These are phyloP conservation scores for Penicillium occitanis DNA, from an alignment of 2,329 filamentous ascomycete species.

Conservation along the genomic window DNA sequence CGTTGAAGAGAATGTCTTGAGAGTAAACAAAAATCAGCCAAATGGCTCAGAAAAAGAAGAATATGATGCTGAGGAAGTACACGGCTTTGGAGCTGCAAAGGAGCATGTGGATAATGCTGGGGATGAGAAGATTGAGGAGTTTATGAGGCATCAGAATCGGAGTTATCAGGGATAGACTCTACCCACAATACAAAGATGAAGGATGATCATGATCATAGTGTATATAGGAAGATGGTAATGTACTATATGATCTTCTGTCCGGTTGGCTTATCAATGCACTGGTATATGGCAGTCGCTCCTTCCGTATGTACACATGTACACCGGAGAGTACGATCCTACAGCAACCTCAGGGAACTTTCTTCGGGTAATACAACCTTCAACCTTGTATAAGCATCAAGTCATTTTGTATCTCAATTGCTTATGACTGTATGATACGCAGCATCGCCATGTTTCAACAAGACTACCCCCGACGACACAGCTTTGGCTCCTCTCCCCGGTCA, in stretches of 20 bases:
- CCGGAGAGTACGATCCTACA: neutral
- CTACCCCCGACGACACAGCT: constrained; percentile 9
- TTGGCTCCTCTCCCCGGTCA: constrained; percentile 14
- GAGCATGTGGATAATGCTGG: constrained; percentile 1
- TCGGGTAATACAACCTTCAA: neutral
- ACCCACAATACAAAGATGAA: neutral
- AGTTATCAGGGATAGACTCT: constrained; percentile 8
- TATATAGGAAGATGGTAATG: neutral
- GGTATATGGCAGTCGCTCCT: constrained; percentile 8
- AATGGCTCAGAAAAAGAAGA: neutral
- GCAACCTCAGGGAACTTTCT: neutral
- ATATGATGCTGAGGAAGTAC: neutral
- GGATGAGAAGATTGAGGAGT: constrained; percentile 19
- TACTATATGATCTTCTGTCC: neutral
- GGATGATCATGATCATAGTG: neutral
- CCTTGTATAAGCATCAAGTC: neutral
- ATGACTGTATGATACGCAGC: constrained; percentile 5
- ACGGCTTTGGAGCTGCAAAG: constrained; percentile 1
- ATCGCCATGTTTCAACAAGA: constrained; percentile 12
- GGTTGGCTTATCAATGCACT: neutral
- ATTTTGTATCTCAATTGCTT: neutral
- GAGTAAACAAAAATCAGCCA: neutral
- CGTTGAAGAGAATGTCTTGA: constrained; percentile 12
- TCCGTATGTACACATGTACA: neutral
- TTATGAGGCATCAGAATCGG: constrained; percentile 19